Base-by-base conservation (phyloP, 2,329 filamentous ascomycete species). In the Neophaeococcomyces aloes region DNA sequence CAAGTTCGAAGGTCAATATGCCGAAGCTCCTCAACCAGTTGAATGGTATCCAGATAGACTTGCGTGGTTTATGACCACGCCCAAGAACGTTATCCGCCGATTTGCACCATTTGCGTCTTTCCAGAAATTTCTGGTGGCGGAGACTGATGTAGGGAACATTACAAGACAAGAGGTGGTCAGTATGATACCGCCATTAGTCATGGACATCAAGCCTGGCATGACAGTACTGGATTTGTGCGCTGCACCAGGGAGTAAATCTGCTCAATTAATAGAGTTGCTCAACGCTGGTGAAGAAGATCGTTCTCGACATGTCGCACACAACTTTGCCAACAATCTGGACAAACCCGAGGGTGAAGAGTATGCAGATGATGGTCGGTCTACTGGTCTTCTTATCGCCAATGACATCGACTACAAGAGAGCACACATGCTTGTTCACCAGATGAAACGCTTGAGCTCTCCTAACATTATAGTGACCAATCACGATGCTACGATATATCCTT, bases 401-500 rank as follows among this genome's bases (percentile, higher is more conserved):
- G 91, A 98, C 59, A 80, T 85, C 56, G 91, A 98, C 63, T 95
- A 95, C 70, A 93, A 89, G 71, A 83, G 91, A 52, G 86, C 86
- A 44, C 91, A 96, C 66, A 91, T 98, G 84, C 69, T 98, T 61
- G 86, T 95, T 37, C 91, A 98, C 64, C 91, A 98, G 66, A 83
- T 96, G 57, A 98, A 98, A 74, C 83, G 91, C 49, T 74, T 98
- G 39, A 94, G 89, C 50, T 96, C 91, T 3, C 89, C 91, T 2
- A 98, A 98, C 62, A 71, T 98, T 54, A 83, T 98, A 50, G 89
- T 98, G 49, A 96, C 87, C 32, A 96, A 98, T 63, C 89, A 98
- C 67, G 91, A 98, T 63, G 91, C 91, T 32, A 95, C 88, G 3
- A 79, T 94, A 63, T 98, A 88, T 64, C 91, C 91, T 2, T 87